phyloP scores from a whole-genome alignment of 2,329 filamentous ascomycete species.

The Verticillium nubilum region DNA sequence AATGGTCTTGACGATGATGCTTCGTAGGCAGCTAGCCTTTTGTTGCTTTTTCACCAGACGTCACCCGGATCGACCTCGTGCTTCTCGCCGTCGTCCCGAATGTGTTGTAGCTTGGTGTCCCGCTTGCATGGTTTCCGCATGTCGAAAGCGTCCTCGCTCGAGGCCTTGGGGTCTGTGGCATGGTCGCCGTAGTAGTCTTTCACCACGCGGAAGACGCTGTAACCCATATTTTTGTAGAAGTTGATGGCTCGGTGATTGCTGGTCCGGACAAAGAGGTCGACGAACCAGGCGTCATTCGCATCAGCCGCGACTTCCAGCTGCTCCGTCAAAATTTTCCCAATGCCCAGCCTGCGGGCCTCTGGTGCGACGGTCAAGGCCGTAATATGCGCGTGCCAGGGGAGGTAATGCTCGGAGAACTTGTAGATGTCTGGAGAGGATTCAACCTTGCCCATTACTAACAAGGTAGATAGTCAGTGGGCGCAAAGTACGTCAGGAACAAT shows the following conservation, averaged over 20 bases:
- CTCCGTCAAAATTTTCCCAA: conserved; percentile 77
- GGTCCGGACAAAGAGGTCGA: conserved; percentile 87
- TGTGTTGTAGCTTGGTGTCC: conserved; percentile 69
- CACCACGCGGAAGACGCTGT: conserved; percentile 84
- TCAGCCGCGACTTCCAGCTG: conserved; percentile 80
- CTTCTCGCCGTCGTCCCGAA: conserved; percentile 74
- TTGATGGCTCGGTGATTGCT: conserved; percentile 83
- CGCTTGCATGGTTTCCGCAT: conserved; percentile 90
- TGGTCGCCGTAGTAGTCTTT: conserved; percentile 92
- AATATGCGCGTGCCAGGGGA: conserved; percentile 99
- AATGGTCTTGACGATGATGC: background rate
- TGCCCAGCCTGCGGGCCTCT: conserved; percentile 75
- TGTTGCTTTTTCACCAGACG: conserved; percentile 60
- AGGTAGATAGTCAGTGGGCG: background rate
- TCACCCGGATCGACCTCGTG: conserved; percentile 75
- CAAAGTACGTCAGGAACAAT: background rate
- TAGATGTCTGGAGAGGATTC: conserved; percentile 77
- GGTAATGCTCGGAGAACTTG: conserved; percentile 76
- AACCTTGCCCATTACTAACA: conserved; percentile 91
- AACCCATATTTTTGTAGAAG: conserved; percentile 88
- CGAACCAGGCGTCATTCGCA: conserved; percentile 83
- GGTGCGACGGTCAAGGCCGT: conserved; percentile 92
- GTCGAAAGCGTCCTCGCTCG: conserved; percentile 84
- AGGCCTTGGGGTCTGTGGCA: conserved; percentile 54
- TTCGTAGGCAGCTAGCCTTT: background rate